Percentiles rank a stretch among this genome's conserved stretches.
Conservation (phyloP, 73 alveolate species). For the Effrenium voratum region DNA sequence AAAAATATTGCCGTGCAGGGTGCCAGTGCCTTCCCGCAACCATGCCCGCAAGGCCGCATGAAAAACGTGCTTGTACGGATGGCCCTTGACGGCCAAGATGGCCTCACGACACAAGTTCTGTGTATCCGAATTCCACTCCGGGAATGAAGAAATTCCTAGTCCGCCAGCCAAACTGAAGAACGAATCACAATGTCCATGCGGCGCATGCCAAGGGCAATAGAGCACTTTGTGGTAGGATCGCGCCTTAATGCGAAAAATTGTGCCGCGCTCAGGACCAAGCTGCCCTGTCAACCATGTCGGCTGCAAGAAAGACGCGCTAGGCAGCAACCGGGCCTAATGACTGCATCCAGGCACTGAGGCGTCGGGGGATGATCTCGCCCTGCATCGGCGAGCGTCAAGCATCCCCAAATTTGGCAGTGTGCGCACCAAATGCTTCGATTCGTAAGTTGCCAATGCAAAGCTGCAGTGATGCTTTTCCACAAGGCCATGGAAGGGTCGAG, state of each 20-base stretch:
- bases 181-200: background rate
- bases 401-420: too few relatives aligned
- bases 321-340: constrained; percentile 7
- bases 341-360: constrained; percentile 91
- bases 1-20: background rate
- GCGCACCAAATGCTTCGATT: too few relatives aligned
- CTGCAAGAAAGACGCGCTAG: background rate
- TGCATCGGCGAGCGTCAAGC: too few relatives aligned
- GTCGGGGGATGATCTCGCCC: constrained; percentile 83
- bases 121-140: too few relatives aligned
- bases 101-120: constrained; percentile 12
- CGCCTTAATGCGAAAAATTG: constrained; percentile 74
- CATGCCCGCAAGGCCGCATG: constrained; percentile 53
- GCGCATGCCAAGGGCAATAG: background rate
- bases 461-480: too few relatives aligned
- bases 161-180: background rate
- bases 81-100: constrained; percentile 71
- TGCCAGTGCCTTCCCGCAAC: background rate
- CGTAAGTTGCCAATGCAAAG: too few relatives aligned
- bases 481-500: too few relatives aligned
- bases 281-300: constrained; percentile 25
- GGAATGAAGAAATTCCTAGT: background rate
- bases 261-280: constrained; percentile 59
- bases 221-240: too few relatives aligned
- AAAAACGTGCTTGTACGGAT: constrained; percentile 86